Percentiles rank a stretch among this genome's conserved stretches.
Conservation (phyloP, 2,329 filamentous ascomycete species). For the Stagonosporopsis rhizophila region DNA sequence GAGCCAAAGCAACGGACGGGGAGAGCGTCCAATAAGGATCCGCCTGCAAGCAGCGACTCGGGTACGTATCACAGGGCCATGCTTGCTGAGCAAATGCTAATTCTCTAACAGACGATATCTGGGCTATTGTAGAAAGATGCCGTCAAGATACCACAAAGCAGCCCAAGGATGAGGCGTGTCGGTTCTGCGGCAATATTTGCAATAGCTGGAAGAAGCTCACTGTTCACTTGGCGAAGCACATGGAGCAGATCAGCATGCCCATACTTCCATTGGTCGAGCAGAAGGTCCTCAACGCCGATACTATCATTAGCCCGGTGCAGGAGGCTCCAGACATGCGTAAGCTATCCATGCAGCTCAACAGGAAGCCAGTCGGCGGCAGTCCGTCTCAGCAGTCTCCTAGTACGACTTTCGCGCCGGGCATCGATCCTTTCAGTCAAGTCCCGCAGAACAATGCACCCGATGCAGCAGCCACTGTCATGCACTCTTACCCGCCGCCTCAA, state of each 20-base stretch:
- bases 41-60: constrained; percentile 32
- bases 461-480: constrained; percentile 39
- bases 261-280: constrained; percentile 62
- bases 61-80: constrained; percentile 24
- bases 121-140: constrained; percentile 79
- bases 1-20: constrained; percentile 80
- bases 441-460: constrained; percentile 34
- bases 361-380: constrained; percentile 36
- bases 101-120: constrained; percentile 65
- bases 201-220: constrained; percentile 91
- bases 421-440: constrained; percentile 40
- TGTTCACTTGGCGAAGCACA: constrained; percentile 91
- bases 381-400: constrained; percentile 40
- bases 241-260: constrained; percentile 89
- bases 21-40: constrained; percentile 51
- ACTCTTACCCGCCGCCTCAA: constrained; percentile 50
- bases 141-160: constrained; percentile 70
- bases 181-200: constrained; percentile 84
- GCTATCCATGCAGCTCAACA: constrained; percentile 36
- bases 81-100: constrained; percentile 20
- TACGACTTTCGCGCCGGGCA: constrained; percentile 41
- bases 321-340: constrained; percentile 46
- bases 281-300: constrained; percentile 48
- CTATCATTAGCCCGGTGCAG: constrained; percentile 48
- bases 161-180: constrained; percentile 79